Evolutionary conservation across 305 asterid species (phyloP), one percentile per base, ranked within the genome.

Genomic region (Rubia tinctorum): DNA sequence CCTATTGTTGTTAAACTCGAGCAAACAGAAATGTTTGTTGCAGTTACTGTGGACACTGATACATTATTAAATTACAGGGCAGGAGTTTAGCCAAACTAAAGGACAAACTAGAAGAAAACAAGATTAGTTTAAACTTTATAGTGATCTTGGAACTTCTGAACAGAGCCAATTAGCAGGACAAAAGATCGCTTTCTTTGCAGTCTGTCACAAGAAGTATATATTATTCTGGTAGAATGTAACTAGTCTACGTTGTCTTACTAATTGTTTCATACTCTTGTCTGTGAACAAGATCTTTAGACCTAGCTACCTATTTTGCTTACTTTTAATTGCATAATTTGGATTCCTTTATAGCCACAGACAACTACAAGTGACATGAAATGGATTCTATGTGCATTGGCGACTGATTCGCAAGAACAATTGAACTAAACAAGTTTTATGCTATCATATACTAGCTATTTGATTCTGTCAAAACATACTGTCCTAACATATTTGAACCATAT

Each of bases 341-440:
- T 76, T 71, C 53, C 72, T 13, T 63, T 17, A 3, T 5, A 53
- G 72, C 61, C 27, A 55, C 15, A 56, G 39, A 76, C 62, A 71
- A 76, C 7, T 22, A 47, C 7, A 22, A 6, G 8, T 59, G 68
- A 45, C 73, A 56, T 27, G 7, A 17, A 47, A 45, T 25, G 40
- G n/a, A 37, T 39, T 23, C 44, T 74, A 45, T 67, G 30, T 61
- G 0, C 40, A 61, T 10, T 11, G 34, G 18, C 66, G 2, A 8
- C 17, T 3, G 45, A 66, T 7, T 39, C 0, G 39, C 53, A 39
- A 40, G 27, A 17, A 37, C 64, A 49, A 13, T 4, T 30, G 3
- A 30, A 30, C 34, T 49, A 49, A 7, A 49, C 55, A 49, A 14
- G 55, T 14, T 49, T 49, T 49, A 14, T 49, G 55, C 7, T n/a